These are phyloP conservation scores for Moesziomyces parantarcticus DNA, from an alignment of 1,284 basidiomycete genomes.

Conservation along the genomic window DNA sequence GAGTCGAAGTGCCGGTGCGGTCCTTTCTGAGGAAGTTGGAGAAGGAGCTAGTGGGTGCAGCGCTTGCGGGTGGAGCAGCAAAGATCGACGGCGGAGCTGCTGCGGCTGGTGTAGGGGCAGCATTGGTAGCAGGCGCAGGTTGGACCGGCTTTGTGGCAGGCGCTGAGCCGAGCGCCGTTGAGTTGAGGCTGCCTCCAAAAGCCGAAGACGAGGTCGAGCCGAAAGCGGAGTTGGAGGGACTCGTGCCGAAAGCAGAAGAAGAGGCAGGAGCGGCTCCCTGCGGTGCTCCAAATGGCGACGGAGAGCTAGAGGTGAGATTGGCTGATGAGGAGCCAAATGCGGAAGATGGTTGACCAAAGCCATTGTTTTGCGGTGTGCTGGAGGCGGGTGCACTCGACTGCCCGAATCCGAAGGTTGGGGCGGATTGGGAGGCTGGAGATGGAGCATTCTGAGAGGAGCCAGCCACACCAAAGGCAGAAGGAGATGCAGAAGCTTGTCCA, in stretches of 20 bases:
- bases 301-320: neutral
- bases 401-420: conserved; percentile 5
- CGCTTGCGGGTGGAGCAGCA: neutral
- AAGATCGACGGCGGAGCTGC: conserved; percentile 5
- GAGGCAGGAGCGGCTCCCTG: neutral
- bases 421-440: neutral
- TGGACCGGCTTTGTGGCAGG: conserved; percentile 11
- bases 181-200: conserved; percentile 6
- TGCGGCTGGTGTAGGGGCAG: neutral
- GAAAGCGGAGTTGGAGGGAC: conserved; percentile 14
- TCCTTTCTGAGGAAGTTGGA: conserved; percentile 49
- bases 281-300: too few relatives aligned
- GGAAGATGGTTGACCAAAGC: conserved; percentile 9
- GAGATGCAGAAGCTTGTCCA: neutral
- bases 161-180: conserved; percentile 11
- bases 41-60: conserved; percentile 37
- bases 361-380: conserved; percentile 5
- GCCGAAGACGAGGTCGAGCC: conserved; percentile 20
- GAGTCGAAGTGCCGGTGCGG: conserved; percentile 29
- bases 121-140: neutral
- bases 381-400: conserved; percentile 16
- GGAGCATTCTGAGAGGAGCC: neutral
- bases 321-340: conserved; percentile 12
- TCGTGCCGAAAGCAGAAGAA: neutral
- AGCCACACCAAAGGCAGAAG: conserved; percentile 6